These are phyloP conservation scores for Piper betle DNA, from an alignment of 164 flowering plant genomes.

Conservation along the genomic window DNA sequence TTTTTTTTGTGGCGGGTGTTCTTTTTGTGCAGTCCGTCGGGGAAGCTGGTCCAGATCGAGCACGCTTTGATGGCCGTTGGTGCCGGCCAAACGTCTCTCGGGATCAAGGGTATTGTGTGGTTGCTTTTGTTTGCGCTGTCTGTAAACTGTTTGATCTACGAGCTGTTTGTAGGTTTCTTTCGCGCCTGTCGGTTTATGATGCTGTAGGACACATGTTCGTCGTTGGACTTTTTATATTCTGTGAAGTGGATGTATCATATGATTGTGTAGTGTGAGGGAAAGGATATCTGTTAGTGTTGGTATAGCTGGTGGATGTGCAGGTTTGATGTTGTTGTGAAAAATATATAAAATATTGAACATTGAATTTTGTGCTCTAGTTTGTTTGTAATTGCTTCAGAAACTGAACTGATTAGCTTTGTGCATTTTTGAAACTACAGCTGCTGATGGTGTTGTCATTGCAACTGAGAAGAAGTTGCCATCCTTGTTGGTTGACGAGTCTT, in stretches of 20 bases:
- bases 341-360: no score
- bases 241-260: no score
- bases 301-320: no score
- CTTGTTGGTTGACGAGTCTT: conserved; percentile 87
- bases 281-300: no score
- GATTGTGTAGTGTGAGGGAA: no score
- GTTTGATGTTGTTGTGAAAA: no score
- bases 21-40: conserved; percentile 59
- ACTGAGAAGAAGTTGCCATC: conserved; percentile 97
- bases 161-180: no score
- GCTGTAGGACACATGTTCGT: no score
- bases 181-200: no score
- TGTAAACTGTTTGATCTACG: no score
- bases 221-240: no score
- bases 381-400: neutral
- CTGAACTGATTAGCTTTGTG: neutral
- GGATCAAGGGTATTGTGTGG: conserved; percentile 61
- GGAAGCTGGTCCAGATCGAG: conserved; percentile 98
- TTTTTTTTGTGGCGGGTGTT: neutral
- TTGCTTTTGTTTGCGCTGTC: no score
- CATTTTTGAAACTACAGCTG: conserved; percentile 46
- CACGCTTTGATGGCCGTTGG: conserved; percentile 96
- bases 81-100: conserved; percentile 94
- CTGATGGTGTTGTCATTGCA: conserved; percentile 97
- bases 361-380: neutral